phyloP scores from a whole-genome alignment of 2,329 filamentous ascomycete species.

The Penicillium sp. region DNA sequence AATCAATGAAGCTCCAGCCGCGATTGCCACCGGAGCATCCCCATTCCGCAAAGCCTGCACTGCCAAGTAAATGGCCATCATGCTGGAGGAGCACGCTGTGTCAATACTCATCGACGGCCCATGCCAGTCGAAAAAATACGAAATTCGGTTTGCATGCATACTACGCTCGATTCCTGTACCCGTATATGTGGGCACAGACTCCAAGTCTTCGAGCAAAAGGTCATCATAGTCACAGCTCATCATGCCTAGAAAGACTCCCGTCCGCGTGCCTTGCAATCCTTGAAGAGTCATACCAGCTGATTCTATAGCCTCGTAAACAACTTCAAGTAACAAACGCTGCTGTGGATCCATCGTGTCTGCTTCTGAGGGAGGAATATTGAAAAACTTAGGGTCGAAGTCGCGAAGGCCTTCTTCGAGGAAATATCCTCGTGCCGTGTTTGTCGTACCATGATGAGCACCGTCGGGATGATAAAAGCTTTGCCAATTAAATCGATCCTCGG shows the following conservation, averaged over 20 bases:
- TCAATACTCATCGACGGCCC: constrained; percentile 39
- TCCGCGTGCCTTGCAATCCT: constrained; percentile 1
- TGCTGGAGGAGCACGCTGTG: constrained; percentile 45
- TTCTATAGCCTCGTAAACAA: constrained; percentile 1
- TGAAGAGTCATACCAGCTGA: constrained; percentile 1
- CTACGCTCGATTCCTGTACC: constrained; percentile 25
- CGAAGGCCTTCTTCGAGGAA: background rate
- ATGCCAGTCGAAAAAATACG: constrained; percentile 23
- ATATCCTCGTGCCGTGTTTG: background rate
- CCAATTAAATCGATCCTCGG: background rate
- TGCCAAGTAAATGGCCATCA: constrained; percentile 31
- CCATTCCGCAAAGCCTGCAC: constrained; percentile 8
- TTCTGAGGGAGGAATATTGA: constrained; percentile 1
- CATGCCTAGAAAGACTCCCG: constrained; percentile 1
- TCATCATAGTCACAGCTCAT: background rate
- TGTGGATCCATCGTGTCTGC: constrained; percentile 3
- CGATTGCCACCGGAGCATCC: constrained; percentile 23
- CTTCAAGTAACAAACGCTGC: constrained; percentile 2
- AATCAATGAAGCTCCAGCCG: constrained; percentile 25
- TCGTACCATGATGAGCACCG: background rate
- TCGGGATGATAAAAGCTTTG: constrained; percentile 1
- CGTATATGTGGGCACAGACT: background rate
- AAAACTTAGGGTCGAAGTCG: constrained; percentile 2
- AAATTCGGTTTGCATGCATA: constrained; percentile 36
- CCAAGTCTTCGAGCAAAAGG: background rate